These are phyloP conservation scores for Rhizophora apiculata DNA, from an alignment of 345 rosid species.

Conservation along the genomic window DNA sequence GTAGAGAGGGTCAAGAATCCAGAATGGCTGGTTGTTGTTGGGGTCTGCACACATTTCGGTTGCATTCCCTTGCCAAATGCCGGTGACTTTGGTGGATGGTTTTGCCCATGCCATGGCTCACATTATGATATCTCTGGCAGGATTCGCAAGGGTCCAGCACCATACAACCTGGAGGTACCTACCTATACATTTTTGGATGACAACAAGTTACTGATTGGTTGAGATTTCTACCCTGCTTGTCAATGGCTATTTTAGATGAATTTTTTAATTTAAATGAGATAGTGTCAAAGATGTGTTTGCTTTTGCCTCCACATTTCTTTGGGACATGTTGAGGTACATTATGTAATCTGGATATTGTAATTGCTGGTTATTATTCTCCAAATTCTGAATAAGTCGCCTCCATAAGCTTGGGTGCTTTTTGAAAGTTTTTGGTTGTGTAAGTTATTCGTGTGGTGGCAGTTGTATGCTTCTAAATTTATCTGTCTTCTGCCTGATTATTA, in stretches of 20 bases:
- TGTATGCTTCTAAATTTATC: too few species aligned
- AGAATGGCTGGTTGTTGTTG: constrained; percentile 82
- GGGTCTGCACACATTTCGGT: constrained; percentile 93
- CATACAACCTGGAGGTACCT: constrained; percentile 87
- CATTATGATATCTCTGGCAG: constrained; percentile 94
- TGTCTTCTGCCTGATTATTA: too few species aligned
- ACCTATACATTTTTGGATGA: constrained; percentile 82
- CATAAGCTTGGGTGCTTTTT: not conserved
- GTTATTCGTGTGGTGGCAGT: not conserved
- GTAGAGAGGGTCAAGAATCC: constrained; percentile 76
- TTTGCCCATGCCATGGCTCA: constrained; percentile 95
- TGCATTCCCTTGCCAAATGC: constrained; percentile 98
- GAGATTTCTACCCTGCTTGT: constrained; percentile 24
- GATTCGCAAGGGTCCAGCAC: constrained; percentile 95
- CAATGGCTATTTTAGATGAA: constrained; percentile 6
- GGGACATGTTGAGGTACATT: constrained; percentile 21
- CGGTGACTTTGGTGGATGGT: constrained; percentile 97
- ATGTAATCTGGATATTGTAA: constrained; percentile 16
- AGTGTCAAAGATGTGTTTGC: constrained; percentile 38
- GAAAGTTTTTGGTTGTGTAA: not conserved
- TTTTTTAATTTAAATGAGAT: constrained; percentile 28
- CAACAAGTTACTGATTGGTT: constrained; percentile 76
- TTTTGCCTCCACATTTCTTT: constrained; percentile 14
- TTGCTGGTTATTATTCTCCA: constrained; percentile 5
- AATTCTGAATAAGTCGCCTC: constrained; percentile 25